A percentile compares a stretch with the other conserved stretches of the same genome.
These are phyloP conservation scores for Saccharomyces hybrid DNA, from an alignment of 1,139 yeast genomes.

Conservation along the genomic window DNA sequence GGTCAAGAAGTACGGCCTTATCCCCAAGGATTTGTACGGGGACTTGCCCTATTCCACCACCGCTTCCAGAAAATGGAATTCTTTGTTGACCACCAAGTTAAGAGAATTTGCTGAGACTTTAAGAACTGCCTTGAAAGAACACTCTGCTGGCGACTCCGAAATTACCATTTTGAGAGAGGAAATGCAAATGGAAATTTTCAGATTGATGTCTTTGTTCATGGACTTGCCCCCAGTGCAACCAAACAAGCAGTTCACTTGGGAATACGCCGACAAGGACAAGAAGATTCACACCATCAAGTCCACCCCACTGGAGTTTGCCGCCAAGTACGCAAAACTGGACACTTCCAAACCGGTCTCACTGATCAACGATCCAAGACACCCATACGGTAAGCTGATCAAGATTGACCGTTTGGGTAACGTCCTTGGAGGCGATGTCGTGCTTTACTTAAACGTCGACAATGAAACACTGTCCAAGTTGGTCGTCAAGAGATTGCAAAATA, in stretches of 20 bases:
- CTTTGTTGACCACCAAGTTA: slow-evolving; percentile 55
- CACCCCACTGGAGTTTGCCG: slow-evolving; percentile 58
- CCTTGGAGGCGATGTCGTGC: slow-evolving; percentile 56
- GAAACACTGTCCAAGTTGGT: slow-evolving; percentile 52
- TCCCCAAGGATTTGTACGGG: slow-evolving; percentile 65
- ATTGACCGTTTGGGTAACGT: slow-evolving; percentile 71
- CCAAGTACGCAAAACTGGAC: slow-evolving; percentile 44
- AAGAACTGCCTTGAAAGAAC: slow-evolving; percentile 51
- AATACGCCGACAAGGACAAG: slow-evolving; percentile 64
- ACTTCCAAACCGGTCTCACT: slow-evolving; percentile 53
- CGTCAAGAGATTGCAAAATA: slow-evolving; percentile 55
- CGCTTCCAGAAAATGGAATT: slow-evolving; percentile 49
- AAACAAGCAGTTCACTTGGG: slow-evolving; percentile 60
- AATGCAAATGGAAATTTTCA: slow-evolving; percentile 56
- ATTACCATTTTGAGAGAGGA: slow-evolving; percentile 37
- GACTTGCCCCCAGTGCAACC: slow-evolving; percentile 72
- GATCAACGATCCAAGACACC: slow-evolving; percentile 74
- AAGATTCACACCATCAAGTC: slow-evolving; percentile 46
- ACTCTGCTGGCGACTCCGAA: slow-evolving; percentile 30
- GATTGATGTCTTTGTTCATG: slow-evolving; percentile 54
- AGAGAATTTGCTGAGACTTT: slow-evolving; percentile 68
- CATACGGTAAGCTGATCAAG: slow-evolving; percentile 51
- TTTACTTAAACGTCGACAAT: slow-evolving; percentile 60
- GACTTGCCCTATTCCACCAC: slow-evolving; percentile 57
- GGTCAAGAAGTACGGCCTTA: slow-evolving; percentile 68